Conservation (phyloP, 441 rosid species). For the Omphalea diandra region DNA sequence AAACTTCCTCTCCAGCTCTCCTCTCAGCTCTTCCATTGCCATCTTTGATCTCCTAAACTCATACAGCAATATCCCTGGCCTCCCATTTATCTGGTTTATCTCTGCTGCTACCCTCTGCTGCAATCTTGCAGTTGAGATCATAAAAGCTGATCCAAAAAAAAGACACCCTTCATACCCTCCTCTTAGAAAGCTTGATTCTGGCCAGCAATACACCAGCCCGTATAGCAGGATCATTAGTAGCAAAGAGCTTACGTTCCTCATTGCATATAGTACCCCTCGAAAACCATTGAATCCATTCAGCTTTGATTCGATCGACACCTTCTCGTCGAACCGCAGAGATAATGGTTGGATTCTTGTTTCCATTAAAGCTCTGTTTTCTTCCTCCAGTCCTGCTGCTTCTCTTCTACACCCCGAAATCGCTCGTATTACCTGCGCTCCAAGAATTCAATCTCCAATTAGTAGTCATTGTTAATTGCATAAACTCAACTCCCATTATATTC, state of each 20-base stretch:
- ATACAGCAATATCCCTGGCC: constrained; percentile 46
- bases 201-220: constrained; percentile 59
- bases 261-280: constrained; percentile 70
- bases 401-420: constrained; percentile 75
- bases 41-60: constrained; percentile 57
- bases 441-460: too few species aligned
- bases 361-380: constrained; percentile 72
- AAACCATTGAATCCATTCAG: constrained; percentile 77
- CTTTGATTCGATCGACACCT: constrained; percentile 56
- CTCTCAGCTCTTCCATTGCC: constrained; percentile 66
- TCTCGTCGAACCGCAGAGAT: constrained; percentile 63
- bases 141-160: constrained; percentile 55
- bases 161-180: constrained; percentile 41
- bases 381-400: constrained; percentile 72
- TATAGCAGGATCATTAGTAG: constrained; percentile 54
- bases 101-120: constrained; percentile 59
- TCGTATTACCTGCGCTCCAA: constrained; percentile 61
- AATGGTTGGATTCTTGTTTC: constrained; percentile 73
- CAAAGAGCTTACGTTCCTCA: constrained; percentile 68
- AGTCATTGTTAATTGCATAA: too few species aligned
- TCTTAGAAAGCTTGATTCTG: constrained; percentile 39
- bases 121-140: constrained; percentile 60
- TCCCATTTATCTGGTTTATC: constrained; percentile 42
- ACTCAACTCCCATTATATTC: too few species aligned
- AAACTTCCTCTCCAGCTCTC: constrained; percentile 48